Evolutionary conservation across 2,329 filamentous ascomycete species (phyloP), one percentile per base, ranked within the genome.

Genomic region (Aureobasidium lini): DNA sequence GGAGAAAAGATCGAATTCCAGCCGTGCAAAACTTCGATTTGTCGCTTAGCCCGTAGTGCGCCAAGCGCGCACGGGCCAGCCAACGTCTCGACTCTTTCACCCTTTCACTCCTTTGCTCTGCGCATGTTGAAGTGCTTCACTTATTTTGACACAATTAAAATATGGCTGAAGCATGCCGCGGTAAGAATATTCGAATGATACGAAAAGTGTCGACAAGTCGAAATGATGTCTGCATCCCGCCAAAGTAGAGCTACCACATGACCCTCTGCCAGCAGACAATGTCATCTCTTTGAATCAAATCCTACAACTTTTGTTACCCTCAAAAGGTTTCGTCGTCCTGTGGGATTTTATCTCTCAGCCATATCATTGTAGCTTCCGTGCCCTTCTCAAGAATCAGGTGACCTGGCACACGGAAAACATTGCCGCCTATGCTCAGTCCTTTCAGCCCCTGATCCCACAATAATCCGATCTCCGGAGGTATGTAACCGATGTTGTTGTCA

Each of bases 351-450:
- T 90, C 88, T 62, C 89, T 82, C 53, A 96, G 73, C 88, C 90
- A 96, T 52, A 85, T 80, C 64, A 96, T 75, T 0, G 90, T 86
- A 2, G 89, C 87, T 66, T 95, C 90, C 0, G 92, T 96, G 0
- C 93, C 93, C 63, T 90, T 88, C 62, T 93, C 88, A 49, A 97
- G 75, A 6, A 96, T 82, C 63, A 88, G 88, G 76, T 88, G 92
- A 60, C 89, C 84, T 0, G 93, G 93, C 34, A 96, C 90, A 34
- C 90, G 81, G 74, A 97, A 97, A 34, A 85, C 81, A 70, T 97
- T 97, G 0, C 91, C 91, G 31, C 83, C 83, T 4, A 96, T 87
- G 49, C 95, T 87, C 9, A 96, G 76, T 57, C 79, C 82, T 72
- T 79, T 88, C 76, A 75, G 84, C 63, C 66, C 84, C 75, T 77